Base-by-base conservation (phyloP, 176 grass and related monocot genomes). In the Coix lacrymajobi region DNA sequence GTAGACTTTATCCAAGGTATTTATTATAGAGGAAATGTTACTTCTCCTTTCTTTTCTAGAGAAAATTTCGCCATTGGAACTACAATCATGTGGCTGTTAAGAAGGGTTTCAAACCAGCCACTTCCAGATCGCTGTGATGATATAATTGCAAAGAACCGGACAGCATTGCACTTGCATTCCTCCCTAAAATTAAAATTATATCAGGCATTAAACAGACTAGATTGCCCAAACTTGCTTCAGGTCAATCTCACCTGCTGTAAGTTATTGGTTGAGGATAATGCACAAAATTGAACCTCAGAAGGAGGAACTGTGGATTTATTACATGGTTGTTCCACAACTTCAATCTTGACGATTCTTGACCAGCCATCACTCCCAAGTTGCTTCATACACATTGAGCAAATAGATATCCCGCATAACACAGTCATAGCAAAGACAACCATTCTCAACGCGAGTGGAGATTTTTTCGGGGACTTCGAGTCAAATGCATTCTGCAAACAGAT, bases 51-150 rank as follows among this genome's bases (percentile, higher is more conserved):
- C 92, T 89, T 90, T 91, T 11, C 66, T 63, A 40, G 90, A 90
- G 86, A 97, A 97, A 65, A 97, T 97, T 84, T 97, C 95, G 34
- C 95, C 95, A 81, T 97, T 91, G 20, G 95, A 97, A 71, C 92
- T 97, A 97, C 54, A 86, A 94, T 97, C 37, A 75, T 69, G n/a
- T 97, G 95, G 77, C 92, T 94, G 66, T 97, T 97, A 72, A 97
- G 83, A 84, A 97, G 89, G 61, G 95, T 91, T 75, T 97, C 95
- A 79, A 97, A 94, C 95, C 95, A 97, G 69, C 95, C 95, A 71
- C 95, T 97, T 89, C 95, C 95, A 62, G 95, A 94, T 69, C 95
- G 82, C 30, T 97, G 95, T 8, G 79, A 91, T 4, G 95, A 92
- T 68, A 97, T 81, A 87, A 97, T 97, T 69, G 86, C 88, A 36